Base-by-base conservation (phyloP, 1,284 basidiomycete species). In the Apiotrichum akiyoshidainum region DNA sequence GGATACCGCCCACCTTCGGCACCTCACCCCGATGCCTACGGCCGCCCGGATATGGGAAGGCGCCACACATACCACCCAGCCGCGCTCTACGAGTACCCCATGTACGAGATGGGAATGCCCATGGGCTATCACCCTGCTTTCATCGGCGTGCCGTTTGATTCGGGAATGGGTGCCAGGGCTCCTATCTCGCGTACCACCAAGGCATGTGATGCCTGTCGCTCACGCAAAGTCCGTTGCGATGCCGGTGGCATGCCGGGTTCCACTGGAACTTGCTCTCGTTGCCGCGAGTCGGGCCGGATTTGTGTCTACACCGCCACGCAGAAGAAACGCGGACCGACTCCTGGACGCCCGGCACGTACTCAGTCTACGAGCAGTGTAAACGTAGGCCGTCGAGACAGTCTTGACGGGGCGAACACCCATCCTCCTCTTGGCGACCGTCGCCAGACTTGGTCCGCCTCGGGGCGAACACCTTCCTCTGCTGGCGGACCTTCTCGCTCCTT, bases 111-210 rank as follows among this genome's bases (percentile, higher is more conserved):
- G 31, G 46, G 41, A 14, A 22, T 46, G 51, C 55, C 49, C 3
- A 22, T 50, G 5, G 31, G 31, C 6, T 52, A 52, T 14, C 19
- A 44, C 14, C 44, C 51, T 5, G 42, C 33, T 3, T 35, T 46
- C 10, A 34, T 54, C 3, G 45, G 44, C 13, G 14, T 54, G 16
- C 52, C 52, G 3, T 54, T 46, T 31, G 52, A 54, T 35, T 21
- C 41, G 12, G 42, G 41, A 13, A 60, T 66, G 31, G 69, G 69
- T 1, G 60, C 68, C 13, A 61, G 75, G 33, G 68, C 69, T 2
- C 75, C 75, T 3, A 77, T 77, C 34, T 73, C 71, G 17, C 62
- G 75, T 7, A 75, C 72, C 0, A 75, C 74, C 19, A 75, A 75
- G 54, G 75, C 75, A 2, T 77, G 75, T 58, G 74, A 77, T 52